Conservation (phyloP, 1,284 basidiomycete species). For the Ganoderma leucocontextum region DNA sequence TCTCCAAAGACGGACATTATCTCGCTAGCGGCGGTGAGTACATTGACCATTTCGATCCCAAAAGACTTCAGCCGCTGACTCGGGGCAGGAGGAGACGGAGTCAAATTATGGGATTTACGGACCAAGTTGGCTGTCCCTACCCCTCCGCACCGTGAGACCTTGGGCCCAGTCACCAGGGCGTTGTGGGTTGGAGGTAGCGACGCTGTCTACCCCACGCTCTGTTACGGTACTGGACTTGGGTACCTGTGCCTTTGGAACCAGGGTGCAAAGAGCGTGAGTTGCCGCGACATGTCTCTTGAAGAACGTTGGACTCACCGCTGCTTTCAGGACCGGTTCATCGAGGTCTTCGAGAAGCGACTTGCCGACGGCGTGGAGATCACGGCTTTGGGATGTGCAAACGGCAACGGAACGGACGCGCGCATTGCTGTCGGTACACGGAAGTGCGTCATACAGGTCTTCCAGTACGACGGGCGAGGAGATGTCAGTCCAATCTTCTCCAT, state of each 20-base stretch:
- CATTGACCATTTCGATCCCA: neutral
- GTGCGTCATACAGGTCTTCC: conserved; percentile 9
- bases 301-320: neutral
- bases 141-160: neutral
- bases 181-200: conserved; percentile 3
- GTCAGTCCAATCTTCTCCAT: conserved; percentile 7
- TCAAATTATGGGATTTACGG: neutral
- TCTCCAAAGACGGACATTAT: conserved; percentile 1
- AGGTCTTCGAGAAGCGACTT: conserved; percentile 6
- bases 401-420: neutral
- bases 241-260: conserved; percentile 8
- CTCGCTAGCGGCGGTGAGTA: conserved; percentile 12
- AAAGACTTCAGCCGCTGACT: neutral
- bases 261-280: conserved; percentile 4
- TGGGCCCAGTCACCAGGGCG: conserved; percentile 5
- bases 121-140: neutral
- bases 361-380: conserved; percentile 7
- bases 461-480: conserved; percentile 6
- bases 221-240: conserved; percentile 12
- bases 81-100: neutral
- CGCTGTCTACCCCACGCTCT: neutral
- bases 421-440: conserved; percentile 11
- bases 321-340: conserved; percentile 4
- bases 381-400: neutral
- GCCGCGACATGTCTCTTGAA: neutral